Percentiles rank a stretch among this genome's conserved stretches.
phyloP scores from a whole-genome alignment of 805 yeast species.

The Monosporozyma servazzii region DNA sequence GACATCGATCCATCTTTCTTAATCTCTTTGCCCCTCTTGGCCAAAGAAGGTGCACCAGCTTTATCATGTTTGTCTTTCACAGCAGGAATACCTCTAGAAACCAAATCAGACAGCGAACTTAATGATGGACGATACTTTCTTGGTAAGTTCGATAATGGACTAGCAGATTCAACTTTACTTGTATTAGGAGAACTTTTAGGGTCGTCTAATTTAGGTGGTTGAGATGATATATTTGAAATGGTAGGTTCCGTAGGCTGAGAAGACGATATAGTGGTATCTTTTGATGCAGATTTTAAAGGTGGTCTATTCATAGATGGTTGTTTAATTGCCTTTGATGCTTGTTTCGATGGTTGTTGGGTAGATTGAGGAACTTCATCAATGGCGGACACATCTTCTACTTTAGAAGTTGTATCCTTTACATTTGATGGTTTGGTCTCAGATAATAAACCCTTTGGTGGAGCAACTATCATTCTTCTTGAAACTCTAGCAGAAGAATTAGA shows the following conservation, averaged over 20 bases:
- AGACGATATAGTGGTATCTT: conserved; percentile 1
- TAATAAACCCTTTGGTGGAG: conserved; percentile 35
- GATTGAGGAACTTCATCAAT: conserved; percentile 17
- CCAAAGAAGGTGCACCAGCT: background rate
- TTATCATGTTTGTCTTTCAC: conserved; percentile 38
- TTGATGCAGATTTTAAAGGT: conserved; percentile 2
- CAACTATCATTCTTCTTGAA: conserved; percentile 36
- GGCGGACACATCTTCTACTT: conserved; percentile 6
- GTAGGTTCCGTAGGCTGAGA: background rate
- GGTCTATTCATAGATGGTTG: conserved; percentile 3
- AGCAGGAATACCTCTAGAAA: conserved; percentile 58
- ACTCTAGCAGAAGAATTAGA: conserved; percentile 14
- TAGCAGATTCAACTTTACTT: conserved; percentile 2
- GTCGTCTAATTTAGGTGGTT: background rate
- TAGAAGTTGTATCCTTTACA: background rate
- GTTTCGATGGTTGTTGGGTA: conserved; percentile 10
- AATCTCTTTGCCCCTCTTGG: background rate
- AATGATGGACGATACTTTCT: conserved; percentile 34
- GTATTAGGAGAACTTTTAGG: conserved; percentile 1
- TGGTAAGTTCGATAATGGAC: conserved; percentile 15
- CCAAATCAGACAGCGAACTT: conserved; percentile 48
- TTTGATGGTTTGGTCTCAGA: background rate
- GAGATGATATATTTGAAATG: conserved; percentile 2
- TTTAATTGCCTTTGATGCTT: background rate
- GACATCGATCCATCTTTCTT: background rate